Percentiles rank a stretch among this genome's conserved stretches.
phyloP scores from a whole-genome alignment of 371 early-diverging fungal species.

The Batrachochytrium dendrobatidis region DNA sequence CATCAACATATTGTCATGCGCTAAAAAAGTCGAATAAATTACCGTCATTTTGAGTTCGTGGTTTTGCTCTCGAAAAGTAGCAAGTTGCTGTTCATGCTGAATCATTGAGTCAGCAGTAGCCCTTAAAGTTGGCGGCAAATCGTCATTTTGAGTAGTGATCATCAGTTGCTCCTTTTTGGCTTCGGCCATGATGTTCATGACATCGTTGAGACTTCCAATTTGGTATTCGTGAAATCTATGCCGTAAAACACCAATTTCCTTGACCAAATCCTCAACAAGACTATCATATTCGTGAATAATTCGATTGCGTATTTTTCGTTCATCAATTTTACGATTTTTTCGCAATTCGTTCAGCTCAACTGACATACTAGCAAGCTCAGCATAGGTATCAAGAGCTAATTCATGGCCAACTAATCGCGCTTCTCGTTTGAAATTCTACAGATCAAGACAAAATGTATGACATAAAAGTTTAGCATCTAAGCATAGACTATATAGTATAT shows the following conservation, averaged over 20 bases:
- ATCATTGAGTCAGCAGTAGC: slow-evolving; percentile 29
- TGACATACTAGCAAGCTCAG: slow-evolving; percentile 31
- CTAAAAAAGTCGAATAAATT: slow-evolving; percentile 3
- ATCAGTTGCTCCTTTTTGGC: slow-evolving; percentile 46
- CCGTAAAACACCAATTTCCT: slow-evolving; percentile 40
- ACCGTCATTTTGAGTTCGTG: slow-evolving; percentile 48
- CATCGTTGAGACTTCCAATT: slow-evolving; percentile 43
- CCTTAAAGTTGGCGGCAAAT: slow-evolving; percentile 28
- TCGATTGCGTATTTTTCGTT: slow-evolving; percentile 33
- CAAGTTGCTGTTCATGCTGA: slow-evolving; percentile 33
- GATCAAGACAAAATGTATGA: neutral
- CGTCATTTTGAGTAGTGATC: slow-evolving; percentile 23
- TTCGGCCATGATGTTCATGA: slow-evolving; percentile 41
- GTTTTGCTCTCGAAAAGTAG: slow-evolving; percentile 34
- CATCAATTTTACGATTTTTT: slow-evolving; percentile 38
- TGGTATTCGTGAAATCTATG: slow-evolving; percentile 46
- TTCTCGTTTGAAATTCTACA: slow-evolving; percentile 31
- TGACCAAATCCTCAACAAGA: slow-evolving; percentile 42
- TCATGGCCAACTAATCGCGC: slow-evolving; percentile 32
- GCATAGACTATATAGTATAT: neutral
- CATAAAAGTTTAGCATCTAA: neutral
- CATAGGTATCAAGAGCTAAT: slow-evolving; percentile 26
- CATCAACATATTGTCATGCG: neutral
- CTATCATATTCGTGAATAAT: slow-evolving; percentile 50
- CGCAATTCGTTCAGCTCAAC: slow-evolving; percentile 40